Percentiles rank a stretch among this genome's conserved stretches.
phyloP scores from a whole-genome alignment of 2,329 filamentous ascomycete species.

The Plectosphaerella cucumerina region DNA sequence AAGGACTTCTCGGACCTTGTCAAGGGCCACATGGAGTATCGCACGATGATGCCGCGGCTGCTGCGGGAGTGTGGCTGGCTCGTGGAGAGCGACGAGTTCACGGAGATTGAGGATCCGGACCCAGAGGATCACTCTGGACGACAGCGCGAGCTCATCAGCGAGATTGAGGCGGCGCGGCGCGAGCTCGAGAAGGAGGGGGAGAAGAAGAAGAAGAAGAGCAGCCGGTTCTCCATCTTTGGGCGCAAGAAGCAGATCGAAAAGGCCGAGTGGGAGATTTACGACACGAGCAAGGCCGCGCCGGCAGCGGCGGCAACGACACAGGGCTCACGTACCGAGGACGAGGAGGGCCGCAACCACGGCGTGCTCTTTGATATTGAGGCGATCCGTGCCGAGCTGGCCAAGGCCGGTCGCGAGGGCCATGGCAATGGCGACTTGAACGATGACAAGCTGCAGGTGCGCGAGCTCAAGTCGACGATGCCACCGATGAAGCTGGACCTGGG shows the following conservation, averaged over 20 bases:
- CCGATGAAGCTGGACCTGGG: constrained; percentile 75
- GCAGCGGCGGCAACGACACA: constrained; percentile 13
- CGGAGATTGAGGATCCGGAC: constrained; percentile 94
- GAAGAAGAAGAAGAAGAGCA: constrained; percentile 54
- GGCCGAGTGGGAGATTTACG: constrained; percentile 92
- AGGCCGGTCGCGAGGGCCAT: constrained; percentile 54
- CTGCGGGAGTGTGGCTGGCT: constrained; percentile 86
- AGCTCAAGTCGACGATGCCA: constrained; percentile 83
- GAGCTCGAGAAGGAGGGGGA: constrained; percentile 73
- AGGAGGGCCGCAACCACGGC: constrained; percentile 49
- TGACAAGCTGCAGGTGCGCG: constrained; percentile 57
- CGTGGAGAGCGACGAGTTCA: constrained; percentile 90
- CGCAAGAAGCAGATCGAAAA: constrained; percentile 72
- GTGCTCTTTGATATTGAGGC: constrained; percentile 95
- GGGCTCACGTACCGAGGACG: constrained; percentile 35
- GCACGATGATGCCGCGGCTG: constrained; percentile 83
- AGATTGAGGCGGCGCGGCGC: constrained; percentile 91
- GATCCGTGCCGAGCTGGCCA: constrained; percentile 79
- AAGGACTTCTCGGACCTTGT: constrained; percentile 82
- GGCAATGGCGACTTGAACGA: constrained; percentile 26
- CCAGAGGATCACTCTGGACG: constrained; percentile 85
- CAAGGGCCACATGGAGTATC: constrained; percentile 94
- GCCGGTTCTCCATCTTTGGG: constrained; percentile 71
- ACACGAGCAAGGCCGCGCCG: constrained; percentile 53
- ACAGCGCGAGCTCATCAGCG: constrained; percentile 89